Base-by-base conservation (phyloP, 441 rosid genomes). In the Omphalea diandra region DNA sequence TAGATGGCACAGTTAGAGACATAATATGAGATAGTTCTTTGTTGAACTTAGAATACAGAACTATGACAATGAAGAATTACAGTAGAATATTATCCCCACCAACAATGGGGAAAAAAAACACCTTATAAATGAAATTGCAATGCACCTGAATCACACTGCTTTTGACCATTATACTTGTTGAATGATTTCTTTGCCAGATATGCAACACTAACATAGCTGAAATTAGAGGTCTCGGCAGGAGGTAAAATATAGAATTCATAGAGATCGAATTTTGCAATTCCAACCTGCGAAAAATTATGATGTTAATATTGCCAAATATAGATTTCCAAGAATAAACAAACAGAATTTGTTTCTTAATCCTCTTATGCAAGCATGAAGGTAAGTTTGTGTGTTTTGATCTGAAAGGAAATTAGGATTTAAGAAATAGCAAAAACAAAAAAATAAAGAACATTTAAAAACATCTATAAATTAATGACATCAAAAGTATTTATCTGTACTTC, bases 231-330 rank as follows among this genome's bases (percentile, higher is more conserved):
- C 50, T 80, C 69, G 53, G 40, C 63, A 22, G 81, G 81, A 59
- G 83, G 81, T 40, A 71, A 77, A 63, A 80, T 40, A 71, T 71
- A 80, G 69, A 80, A 68, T 40, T 49, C 63, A 58, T 44, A 65
- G 15, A 29, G 54, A 26, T 72, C 68, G 12, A 40, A 68, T 50
- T 72, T 75, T n/a, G 69, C 76, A 55, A 71, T 41, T 44, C 70
- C 83, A 54, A 77, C 83, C 83, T 80, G 56, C 32, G 24, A 59
- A 68, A 43, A 41, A 27, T n/a, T 24, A 41, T 18, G 20, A 57
- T 15, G 43, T 69, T 44, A 71, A 22, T 32, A 52, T 40, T 17
- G 50, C n/a, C 15, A 18, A 77, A 24, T 44, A 35, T 27, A 69
- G 17, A 18, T 38, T 49, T 52, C 14, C 43, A 29, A 36, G 41